Percentiles rank a stretch among this genome's conserved stretches.
Evolutionary conservation across 2,329 filamentous ascomycete species (phyloP).

Genomic region (Akanthomyces muscarius): DNA sequence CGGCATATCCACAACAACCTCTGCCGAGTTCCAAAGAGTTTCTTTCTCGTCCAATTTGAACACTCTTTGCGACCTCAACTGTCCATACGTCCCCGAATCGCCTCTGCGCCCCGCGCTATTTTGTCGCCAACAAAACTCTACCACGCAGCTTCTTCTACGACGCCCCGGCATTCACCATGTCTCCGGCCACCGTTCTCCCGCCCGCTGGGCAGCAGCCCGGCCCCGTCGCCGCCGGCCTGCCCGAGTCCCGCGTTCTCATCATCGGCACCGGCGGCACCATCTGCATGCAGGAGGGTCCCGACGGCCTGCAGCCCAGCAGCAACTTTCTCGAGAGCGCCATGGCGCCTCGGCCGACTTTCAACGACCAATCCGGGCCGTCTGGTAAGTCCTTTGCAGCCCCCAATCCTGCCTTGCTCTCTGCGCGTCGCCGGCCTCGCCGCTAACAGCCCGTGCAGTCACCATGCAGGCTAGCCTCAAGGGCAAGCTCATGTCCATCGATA

Average conservation of each 20-base stretch:
- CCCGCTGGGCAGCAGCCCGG: slow-evolving; percentile 12
- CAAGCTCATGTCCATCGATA: slow-evolving; percentile 52
- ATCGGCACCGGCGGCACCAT: slow-evolving; percentile 90
- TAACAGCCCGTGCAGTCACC: slow-evolving; percentile 33
- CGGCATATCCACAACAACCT: slow-evolving; percentile 2
- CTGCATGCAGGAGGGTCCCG: slow-evolving; percentile 79
- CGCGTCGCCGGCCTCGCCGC: not conserved
- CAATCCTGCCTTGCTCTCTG: not conserved
- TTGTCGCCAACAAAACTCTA: not conserved
- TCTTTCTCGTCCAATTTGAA: not conserved
- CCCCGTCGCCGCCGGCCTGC: slow-evolving; percentile 36
- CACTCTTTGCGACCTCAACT: not conserved
- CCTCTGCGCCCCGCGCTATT: not conserved
- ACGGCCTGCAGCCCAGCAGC: slow-evolving; percentile 74
- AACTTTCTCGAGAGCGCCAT: slow-evolving; percentile 81
- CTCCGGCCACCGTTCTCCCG: slow-evolving; percentile 19
- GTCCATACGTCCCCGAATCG: not conserved
- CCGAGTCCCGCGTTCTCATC: slow-evolving; percentile 78
- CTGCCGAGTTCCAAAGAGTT: slow-evolving; percentile 3
- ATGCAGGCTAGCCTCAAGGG: slow-evolving; percentile 51
- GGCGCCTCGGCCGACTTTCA: slow-evolving; percentile 78
- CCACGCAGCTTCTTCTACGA: not conserved
- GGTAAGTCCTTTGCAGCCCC: slow-evolving; percentile 23
- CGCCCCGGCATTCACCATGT: slow-evolving; percentile 19
- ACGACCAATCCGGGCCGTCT: slow-evolving; percentile 51